phyloP scores from a whole-genome alignment of 2,329 filamentous ascomycete genomes.

The Cercospora berteroae region DNA sequence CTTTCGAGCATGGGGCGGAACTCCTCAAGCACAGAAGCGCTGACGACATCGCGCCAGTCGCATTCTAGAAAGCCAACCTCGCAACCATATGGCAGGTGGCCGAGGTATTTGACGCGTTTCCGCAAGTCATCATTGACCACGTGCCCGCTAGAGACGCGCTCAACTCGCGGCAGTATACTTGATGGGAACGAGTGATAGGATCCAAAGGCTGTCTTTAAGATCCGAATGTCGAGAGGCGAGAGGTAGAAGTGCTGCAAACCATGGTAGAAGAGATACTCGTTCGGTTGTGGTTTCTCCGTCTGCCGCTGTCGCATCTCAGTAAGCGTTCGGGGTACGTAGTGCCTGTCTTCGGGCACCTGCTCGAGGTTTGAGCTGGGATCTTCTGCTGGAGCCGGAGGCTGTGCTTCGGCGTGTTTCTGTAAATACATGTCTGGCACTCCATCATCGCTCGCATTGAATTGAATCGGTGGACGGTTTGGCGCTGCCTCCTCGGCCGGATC shows the following conservation, averaged over 20 bases:
- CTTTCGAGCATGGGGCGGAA: slow-evolving; percentile 76
- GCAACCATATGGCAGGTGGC: slow-evolving; percentile 84
- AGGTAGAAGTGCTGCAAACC: slow-evolving; percentile 85
- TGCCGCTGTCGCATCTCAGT: slow-evolving; percentile 49
- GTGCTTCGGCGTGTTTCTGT: slow-evolving; percentile 26
- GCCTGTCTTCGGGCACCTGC: slow-evolving; percentile 27
- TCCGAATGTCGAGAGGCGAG: slow-evolving; percentile 86
- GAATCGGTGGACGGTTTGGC: slow-evolving; percentile 42
- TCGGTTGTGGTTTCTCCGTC: slow-evolving; percentile 45
- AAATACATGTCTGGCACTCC: slow-evolving; percentile 53
- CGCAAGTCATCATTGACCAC: slow-evolving; percentile 81
- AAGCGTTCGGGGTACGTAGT: slow-evolving; percentile 42
- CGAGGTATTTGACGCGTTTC: slow-evolving; percentile 80
- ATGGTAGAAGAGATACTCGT: slow-evolving; percentile 82
- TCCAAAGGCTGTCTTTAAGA: slow-evolving; percentile 84
- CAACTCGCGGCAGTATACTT: slow-evolving; percentile 79
- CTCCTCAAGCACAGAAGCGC: slow-evolving; percentile 67
- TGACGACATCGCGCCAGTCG: slow-evolving; percentile 89
- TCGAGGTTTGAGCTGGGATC: slow-evolving; percentile 31
- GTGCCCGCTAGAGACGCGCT: slow-evolving; percentile 84
- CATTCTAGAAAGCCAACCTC: slow-evolving; percentile 89
- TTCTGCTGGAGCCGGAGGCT: not conserved
- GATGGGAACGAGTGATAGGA: slow-evolving; percentile 79
- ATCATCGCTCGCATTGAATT: slow-evolving; percentile 47
- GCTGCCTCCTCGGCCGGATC: slow-evolving; percentile 36